These are phyloP conservation scores for Fomitopsis pulvina DNA, from an alignment of 768 basidiomycete species.

Conservation along the genomic window DNA sequence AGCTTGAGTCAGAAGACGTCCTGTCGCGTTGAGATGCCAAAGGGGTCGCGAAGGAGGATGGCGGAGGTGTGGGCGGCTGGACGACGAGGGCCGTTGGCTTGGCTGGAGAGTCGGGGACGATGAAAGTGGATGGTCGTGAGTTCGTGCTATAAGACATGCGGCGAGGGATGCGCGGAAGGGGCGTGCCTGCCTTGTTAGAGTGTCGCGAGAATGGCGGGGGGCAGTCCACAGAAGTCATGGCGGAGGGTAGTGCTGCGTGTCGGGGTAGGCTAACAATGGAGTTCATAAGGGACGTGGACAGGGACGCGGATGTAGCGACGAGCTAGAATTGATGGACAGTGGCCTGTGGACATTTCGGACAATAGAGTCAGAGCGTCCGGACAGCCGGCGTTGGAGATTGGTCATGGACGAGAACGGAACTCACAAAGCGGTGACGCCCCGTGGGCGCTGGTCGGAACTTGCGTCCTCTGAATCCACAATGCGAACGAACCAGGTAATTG, in stretches of 20 bases:
- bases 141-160: constrained; percentile 27
- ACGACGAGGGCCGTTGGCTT: constrained; percentile 12
- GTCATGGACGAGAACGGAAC: not conserved
- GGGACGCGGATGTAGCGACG: no score
- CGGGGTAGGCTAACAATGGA: not conserved
- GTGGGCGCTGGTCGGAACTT: not conserved
- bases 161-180: constrained; percentile 61
- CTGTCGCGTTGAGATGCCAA: not conserved
- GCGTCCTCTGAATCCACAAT: not conserved
- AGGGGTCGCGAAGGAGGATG: constrained; percentile 1
- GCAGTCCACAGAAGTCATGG: constrained; percentile 7
- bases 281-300: not conserved
- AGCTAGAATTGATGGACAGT: no score
- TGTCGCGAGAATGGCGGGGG: constrained; percentile 21
- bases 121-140: constrained; percentile 8
- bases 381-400: not conserved
- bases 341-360: not conserved
- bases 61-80: constrained; percentile 21
- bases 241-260: not conserved
- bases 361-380: not conserved
- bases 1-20: constrained; percentile 5
- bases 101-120: constrained; percentile 2
- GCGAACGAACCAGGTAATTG: not conserved
- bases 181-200: constrained; percentile 49
- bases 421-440: not conserved